These are phyloP conservation scores for Mycena indigotica DNA, from an alignment of 768 basidiomycete genomes.

Conservation along the genomic window DNA sequence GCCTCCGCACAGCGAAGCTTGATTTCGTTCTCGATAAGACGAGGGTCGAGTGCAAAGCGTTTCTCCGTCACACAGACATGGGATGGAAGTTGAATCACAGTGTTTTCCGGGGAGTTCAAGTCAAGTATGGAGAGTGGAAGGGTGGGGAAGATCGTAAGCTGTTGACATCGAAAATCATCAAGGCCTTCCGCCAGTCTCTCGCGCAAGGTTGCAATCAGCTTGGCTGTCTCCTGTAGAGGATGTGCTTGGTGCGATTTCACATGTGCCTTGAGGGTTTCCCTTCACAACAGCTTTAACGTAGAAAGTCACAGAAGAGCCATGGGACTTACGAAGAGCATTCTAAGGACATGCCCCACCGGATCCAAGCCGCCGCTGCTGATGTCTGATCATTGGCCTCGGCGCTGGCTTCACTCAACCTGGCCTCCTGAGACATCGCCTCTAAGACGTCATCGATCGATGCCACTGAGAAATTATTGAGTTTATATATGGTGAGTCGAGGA, in stretches of 20 bases:
- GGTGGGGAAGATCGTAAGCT: constrained; percentile 1
- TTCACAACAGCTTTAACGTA: not conserved
- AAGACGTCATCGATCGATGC: constrained; percentile 5
- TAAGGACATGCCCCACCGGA: not conserved
- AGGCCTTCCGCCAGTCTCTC: not conserved
- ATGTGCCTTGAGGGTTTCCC: not conserved
- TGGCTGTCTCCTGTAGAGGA: constrained; percentile 6
- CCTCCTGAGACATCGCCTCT: not conserved
- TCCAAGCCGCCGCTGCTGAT: constrained; percentile 3
- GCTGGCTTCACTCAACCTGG: not conserved
- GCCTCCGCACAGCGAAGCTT: constrained; percentile 7
- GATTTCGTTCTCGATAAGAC: not conserved
- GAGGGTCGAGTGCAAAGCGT: not conserved
- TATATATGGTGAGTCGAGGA: not conserved
- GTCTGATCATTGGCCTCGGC: too few species aligned
- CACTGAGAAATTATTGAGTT: not conserved
- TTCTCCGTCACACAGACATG: not conserved
- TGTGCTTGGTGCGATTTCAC: constrained; percentile 2
- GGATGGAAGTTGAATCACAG: not conserved
- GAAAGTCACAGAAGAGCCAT: too few species aligned
- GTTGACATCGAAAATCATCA: constrained; percentile 5
- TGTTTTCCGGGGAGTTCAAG: constrained; percentile 4
- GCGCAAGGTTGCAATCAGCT: constrained; percentile 1
- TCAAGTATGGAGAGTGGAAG: constrained; percentile 3
- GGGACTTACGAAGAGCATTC: constrained; percentile 9